phyloP scores from a whole-genome alignment of 352 stramenopile genomes.

The Globisporangium recalcitrans region DNA sequence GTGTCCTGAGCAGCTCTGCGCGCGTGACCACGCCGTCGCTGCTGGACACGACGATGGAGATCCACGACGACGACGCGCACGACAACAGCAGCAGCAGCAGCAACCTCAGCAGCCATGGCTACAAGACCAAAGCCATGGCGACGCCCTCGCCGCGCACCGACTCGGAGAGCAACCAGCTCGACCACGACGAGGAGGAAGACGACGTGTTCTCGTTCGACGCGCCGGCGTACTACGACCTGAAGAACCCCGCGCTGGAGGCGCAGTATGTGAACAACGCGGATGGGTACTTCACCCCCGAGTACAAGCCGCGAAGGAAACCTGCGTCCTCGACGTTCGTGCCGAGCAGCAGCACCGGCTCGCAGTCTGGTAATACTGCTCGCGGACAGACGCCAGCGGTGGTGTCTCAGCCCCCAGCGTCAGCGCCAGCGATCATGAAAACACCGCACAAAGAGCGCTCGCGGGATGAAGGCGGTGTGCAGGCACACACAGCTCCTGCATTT shows the following conservation, averaged over 20 bases:
- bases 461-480: not conserved
- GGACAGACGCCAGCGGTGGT: not conserved
- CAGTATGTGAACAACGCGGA: slow-evolving; percentile 85
- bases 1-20: slow-evolving; percentile 1
- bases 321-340: not conserved
- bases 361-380: not conserved
- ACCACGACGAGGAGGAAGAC: slow-evolving; percentile 39
- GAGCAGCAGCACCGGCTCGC: not conserved
- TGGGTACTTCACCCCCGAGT: slow-evolving; percentile 53
- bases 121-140: slow-evolving; percentile 3
- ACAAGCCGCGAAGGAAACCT: slow-evolving; percentile 6
- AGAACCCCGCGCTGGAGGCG: slow-evolving; percentile 59
- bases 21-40: slow-evolving; percentile 14
- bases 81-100: slow-evolving; percentile 3
- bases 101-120: not conserved
- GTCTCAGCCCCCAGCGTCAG: not conserved
- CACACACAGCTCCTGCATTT: not conserved
- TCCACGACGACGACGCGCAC: slow-evolving; percentile 14
- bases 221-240: slow-evolving; percentile 79
- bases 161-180: slow-evolving; percentile 22
- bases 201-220: slow-evolving; percentile 77
- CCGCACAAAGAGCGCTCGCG: not conserved
- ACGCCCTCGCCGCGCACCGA: slow-evolving; percentile 15
- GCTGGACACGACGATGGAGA: slow-evolving; percentile 40
- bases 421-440: slow-evolving; percentile 1